These are phyloP conservation scores for Coemansia asiatica DNA, from an alignment of 192 early-diverging fungal genomes.

Conservation along the genomic window DNA sequence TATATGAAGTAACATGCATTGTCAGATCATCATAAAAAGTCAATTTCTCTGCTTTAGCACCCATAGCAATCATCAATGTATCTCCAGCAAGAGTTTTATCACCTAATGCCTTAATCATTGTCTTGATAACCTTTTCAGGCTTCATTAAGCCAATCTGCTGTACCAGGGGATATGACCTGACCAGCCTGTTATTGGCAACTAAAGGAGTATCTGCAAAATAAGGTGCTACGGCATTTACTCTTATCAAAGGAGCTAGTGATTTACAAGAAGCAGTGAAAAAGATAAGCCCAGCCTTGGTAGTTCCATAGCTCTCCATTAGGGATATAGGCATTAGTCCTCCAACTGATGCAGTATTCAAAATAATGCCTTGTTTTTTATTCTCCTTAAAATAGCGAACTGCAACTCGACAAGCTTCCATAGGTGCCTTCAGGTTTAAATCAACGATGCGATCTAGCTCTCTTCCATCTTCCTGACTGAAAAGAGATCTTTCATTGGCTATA, in stretches of 20 bases:
- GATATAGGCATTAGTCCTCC: slow-evolving; percentile 62
- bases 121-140: slow-evolving; percentile 56
- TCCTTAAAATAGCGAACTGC: slow-evolving; percentile 63
- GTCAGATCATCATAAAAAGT: slow-evolving; percentile 34
- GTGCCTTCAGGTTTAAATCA: slow-evolving; percentile 72
- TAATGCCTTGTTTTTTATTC: slow-evolving; percentile 55
- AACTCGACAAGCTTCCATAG: slow-evolving; percentile 72
- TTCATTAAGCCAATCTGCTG: slow-evolving; percentile 35
- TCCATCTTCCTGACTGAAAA: slow-evolving; percentile 55
- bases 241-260: slow-evolving; percentile 48
- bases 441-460: slow-evolving; percentile 61
- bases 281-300: slow-evolving; percentile 74
- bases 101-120: slow-evolving; percentile 60
- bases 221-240: slow-evolving; percentile 68
- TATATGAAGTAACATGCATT: slow-evolving; percentile 31
- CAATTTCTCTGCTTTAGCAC: slow-evolving; percentile 23
- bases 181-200: slow-evolving; percentile 42
- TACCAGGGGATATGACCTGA: slow-evolving; percentile 33
- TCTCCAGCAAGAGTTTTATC: slow-evolving; percentile 58
- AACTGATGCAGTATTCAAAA: slow-evolving; percentile 75
- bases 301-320: slow-evolving; percentile 70
- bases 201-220: slow-evolving; percentile 60
- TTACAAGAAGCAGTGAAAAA: slow-evolving; percentile 59
- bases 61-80: slow-evolving; percentile 52
- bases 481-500: slow-evolving; percentile 52